Evolutionary conservation across 345 rosid genomes (phyloP), one percentile per base, ranked within the genome.

Genomic region (Pseudoturritis turrita): DNA sequence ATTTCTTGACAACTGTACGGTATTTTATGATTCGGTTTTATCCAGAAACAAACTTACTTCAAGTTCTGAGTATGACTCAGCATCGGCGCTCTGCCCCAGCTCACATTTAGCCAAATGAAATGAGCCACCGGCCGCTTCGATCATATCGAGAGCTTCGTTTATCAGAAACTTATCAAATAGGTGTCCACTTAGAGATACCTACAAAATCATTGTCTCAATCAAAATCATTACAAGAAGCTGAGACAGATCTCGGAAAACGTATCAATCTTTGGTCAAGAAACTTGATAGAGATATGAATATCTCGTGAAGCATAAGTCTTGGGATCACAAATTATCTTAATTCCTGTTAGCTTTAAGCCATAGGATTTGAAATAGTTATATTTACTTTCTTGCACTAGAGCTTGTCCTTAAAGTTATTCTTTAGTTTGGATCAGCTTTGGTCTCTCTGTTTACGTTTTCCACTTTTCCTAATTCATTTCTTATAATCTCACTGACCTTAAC

Each of bases 131-230:
- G 90, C 95, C 1, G 80, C 84, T 83, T 94, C 98, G 37, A 95
- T 95, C 50, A 84, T 86, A 72, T 95, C 97, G 71, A 95, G 80
- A 46, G 99, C 99, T 78, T 95, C 99, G 67, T 95, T 91, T 77
- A 91, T 95, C 69, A 91, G 81, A 79, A 89, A 95, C 68, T 85
- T 78, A 81, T 95, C 99, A 68, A 95, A 95, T 25, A 95, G 74
- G 82, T 89, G 97, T 47, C 99, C 99, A 66, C 90, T 88, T 62
- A 95, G 61, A 76, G 99, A 88, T 71, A 95, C 99, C 99, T 91
- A 82, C 58, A 67, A 54, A 33, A 76, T 59, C 25, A 74, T 44
- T 69, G 4, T 59, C 23, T 59, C 49, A 78, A 73, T 37, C 66
- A 83, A 44, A 53, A 52, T n/a, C 40, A 62, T 71, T 26, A 77